Conservation (phyloP, 176 grass and related monocot genomes). For the Lolium rigidum region DNA sequence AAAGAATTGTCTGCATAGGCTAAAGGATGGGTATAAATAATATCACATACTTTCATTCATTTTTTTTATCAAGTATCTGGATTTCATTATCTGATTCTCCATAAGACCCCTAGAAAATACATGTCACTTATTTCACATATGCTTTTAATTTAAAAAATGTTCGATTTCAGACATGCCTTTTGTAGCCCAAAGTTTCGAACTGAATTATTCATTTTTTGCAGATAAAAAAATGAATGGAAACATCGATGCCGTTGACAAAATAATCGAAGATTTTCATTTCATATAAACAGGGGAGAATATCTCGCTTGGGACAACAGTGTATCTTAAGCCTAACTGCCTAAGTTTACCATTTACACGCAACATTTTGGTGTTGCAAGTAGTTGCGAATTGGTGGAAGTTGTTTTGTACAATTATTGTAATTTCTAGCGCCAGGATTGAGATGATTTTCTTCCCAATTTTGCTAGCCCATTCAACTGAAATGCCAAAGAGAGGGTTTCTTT, state of each 20-base stretch:
- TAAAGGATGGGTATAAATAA: neutral
- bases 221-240: constrained; percentile 17
- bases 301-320: constrained; percentile 6
- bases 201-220: constrained; percentile 34
- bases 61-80: neutral
- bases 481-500: neutral
- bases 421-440: constrained; percentile 6
- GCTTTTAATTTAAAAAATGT: constrained; percentile 15
- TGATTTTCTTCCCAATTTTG: constrained; percentile 3
- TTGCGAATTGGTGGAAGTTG: constrained; percentile 18
- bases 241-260: constrained; percentile 30
- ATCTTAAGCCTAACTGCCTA: constrained; percentile 26
- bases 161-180: neutral
- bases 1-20: neutral
- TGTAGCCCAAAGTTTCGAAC: neutral
- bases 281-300: constrained; percentile 26
- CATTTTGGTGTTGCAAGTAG: constrained; percentile 34
- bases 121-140: neutral
- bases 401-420: constrained; percentile 36
- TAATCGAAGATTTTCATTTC: constrained; percentile 45
- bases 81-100: constrained; percentile 15
- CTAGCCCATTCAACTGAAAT: neutral
- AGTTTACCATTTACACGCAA: neutral
- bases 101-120: constrained; percentile 8
- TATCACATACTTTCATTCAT: neutral